Evolutionary conservation across 208 protist genomes (phyloP), one percentile per base, ranked within the genome.

Genomic region (Naegleria gruberi): DNA sequence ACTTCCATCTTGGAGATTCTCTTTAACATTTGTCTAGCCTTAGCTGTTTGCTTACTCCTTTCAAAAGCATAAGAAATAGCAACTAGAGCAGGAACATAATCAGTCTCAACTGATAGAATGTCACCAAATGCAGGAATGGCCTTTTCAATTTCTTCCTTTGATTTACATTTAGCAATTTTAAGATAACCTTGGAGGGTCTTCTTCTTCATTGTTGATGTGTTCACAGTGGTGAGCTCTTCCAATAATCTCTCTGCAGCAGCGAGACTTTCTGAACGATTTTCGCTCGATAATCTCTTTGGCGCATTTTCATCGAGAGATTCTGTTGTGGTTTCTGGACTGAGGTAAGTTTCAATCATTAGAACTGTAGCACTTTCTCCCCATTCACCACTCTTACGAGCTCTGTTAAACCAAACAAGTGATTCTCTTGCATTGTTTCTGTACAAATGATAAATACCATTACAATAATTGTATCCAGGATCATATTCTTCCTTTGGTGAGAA

Each of bases 301-400:
- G 45, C 46, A n/a, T 83, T 51, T 81, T 77, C 57, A 43, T 77
- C 34, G 15, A 17, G 51, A 5, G 8, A 34, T 4, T 77, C 44
- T 0, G 19, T 41, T 42, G 74, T 74, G 15, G 92, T 95, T 42
- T 95, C 95, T 17, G 95, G 95, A 81, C 96, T 95, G 37, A 98
- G 93, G 92, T 98, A 99, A 77, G 98, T 96, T 77, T 97, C 94
- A 89, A 98, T 97, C 97, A 99, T 99, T 23, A 95, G 87, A 40
- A 91, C 93, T 42, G 98, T 90, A 17, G 96, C 96, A 0, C 91
- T 90, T 89, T 93, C 93, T 65, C 95, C 95, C 95, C 95, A 99
- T 81, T 92, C 92, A 90, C 94, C 93, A 90, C 95, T 95, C 15
- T 93, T 92, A 4, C 97, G 92, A 0, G 96, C 96, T 30, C 91